Conservation (phyloP, 1,284 basidiomycete species). For the Cystobasidiaceae sp. region DNA sequence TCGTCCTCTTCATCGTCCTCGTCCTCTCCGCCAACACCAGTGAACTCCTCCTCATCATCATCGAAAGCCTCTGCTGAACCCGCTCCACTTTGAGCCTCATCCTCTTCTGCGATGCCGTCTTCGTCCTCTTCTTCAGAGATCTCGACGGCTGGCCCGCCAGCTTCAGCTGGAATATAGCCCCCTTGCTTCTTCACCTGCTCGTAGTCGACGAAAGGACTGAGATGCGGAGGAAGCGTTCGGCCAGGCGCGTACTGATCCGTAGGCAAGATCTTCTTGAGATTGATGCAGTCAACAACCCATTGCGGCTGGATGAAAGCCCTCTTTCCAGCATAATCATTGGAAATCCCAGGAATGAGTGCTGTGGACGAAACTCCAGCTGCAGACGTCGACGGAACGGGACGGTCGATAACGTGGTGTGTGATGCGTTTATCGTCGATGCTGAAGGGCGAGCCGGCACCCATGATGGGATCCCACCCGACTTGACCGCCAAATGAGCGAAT, state of each 20-base stretch:
- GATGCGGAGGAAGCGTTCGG: slow-evolving; percentile 81
- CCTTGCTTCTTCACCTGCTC: slow-evolving; percentile 53
- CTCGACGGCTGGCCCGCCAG: slow-evolving; percentile 50
- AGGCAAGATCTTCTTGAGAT: slow-evolving; percentile 74
- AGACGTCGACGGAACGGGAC: slow-evolving; percentile 54
- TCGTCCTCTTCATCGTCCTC: no score
- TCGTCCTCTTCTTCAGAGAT: slow-evolving; percentile 46
- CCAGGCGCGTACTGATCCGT: slow-evolving; percentile 86
- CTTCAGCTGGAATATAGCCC: slow-evolving; percentile 50
- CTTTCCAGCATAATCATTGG: slow-evolving; percentile 54
- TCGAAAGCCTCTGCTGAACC: slow-evolving; percentile 36
- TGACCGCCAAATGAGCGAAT: slow-evolving; percentile 75
- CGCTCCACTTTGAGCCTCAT: slow-evolving; percentile 36
- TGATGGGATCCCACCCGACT: slow-evolving; percentile 75
- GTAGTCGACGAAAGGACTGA: slow-evolving; percentile 88
- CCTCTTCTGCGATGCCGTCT: slow-evolving; percentile 47
- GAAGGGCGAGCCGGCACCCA: slow-evolving; percentile 76
- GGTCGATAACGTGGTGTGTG: slow-evolving; percentile 93
- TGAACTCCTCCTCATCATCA: slow-evolving; percentile 39
- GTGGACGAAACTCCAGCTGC: background rate
- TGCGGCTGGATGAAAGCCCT: slow-evolving; percentile 94
- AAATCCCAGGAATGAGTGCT: slow-evolving; percentile 1
- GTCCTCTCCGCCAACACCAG: slow-evolving; percentile 42
- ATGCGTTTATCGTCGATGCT: slow-evolving; percentile 61
- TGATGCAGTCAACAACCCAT: slow-evolving; percentile 96